phyloP scores from a whole-genome alignment of 2,329 filamentous ascomycete species.

The Dactylella cylindrospora region DNA sequence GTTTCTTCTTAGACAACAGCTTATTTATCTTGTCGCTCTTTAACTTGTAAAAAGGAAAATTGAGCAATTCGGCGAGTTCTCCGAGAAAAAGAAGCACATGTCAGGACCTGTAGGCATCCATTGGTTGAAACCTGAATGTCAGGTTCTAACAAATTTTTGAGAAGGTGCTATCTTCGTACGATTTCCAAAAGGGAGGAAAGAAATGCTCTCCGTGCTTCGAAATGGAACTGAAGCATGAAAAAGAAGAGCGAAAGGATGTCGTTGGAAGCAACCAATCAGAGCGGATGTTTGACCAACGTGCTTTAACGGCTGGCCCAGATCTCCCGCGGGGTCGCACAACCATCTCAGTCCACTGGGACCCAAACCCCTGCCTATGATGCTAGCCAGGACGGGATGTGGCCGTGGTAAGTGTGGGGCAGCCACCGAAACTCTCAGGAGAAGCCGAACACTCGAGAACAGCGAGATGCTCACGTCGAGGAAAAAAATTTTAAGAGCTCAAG shows the following conservation, averaged over 20 bases:
- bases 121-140: constrained; percentile 12
- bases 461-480: background rate
- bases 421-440: background rate
- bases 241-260: constrained; percentile 1
- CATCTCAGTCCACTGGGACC: too few relatives aligned
- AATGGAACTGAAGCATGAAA: too few relatives aligned
- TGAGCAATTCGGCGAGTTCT: too few relatives aligned
- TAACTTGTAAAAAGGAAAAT: too few relatives aligned
- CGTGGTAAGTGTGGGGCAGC: constrained; percentile 20
- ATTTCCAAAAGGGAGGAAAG: constrained; percentile 2
- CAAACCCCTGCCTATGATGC: constrained; percentile 12
- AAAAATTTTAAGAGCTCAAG: background rate
- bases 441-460: background rate
- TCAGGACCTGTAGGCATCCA: constrained; percentile 35
- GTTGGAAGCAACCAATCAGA: constrained; percentile 28
- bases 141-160: background rate
- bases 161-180: constrained; percentile 13
- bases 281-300: constrained; percentile 12
- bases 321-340: constrained; percentile 37
- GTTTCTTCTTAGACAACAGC: too few relatives aligned
- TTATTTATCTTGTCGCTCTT: too few relatives aligned
- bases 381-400: constrained; percentile 14
- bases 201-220: too few relatives aligned
- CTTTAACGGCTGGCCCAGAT: constrained; percentile 39
- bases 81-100: constrained; percentile 20